Evolutionary conservation across 768 basidiomycete genomes (phyloP).

Genomic region (Mycena capillaripes): DNA sequence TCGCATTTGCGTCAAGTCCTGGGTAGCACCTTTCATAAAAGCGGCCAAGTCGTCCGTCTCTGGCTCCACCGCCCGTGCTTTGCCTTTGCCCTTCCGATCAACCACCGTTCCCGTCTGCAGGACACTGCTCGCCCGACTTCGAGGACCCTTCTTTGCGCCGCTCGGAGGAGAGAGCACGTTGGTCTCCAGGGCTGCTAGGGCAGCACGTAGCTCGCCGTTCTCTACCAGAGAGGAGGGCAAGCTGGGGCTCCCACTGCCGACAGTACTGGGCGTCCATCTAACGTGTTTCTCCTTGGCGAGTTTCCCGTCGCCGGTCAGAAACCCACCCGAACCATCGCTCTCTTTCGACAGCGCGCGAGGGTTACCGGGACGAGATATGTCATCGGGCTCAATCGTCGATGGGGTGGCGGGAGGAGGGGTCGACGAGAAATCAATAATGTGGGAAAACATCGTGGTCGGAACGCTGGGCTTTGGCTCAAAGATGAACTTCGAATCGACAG

Average conservation of each 20-base stretch:
- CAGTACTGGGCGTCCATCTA: slow-evolving; percentile 24
- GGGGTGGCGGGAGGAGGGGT: slow-evolving; percentile 10
- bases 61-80: slow-evolving; percentile 16
- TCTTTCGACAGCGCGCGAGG: background rate
- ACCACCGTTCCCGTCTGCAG: slow-evolving; percentile 13
- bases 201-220: slow-evolving; percentile 1
- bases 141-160: slow-evolving; percentile 13
- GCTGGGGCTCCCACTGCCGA: background rate
- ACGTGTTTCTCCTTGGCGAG: slow-evolving; percentile 27
- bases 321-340: background rate
- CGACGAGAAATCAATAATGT: slow-evolving; percentile 47
- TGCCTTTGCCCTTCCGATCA: slow-evolving; percentile 34
- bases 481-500: slow-evolving; percentile 51
- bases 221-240: slow-evolving; percentile 12
- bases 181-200: slow-evolving; percentile 4
- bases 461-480: slow-evolving; percentile 59
- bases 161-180: background rate
- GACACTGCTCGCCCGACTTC: slow-evolving; percentile 25
- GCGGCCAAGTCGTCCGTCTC: slow-evolving; percentile 24
- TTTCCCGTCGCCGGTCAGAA: slow-evolving; percentile 10
- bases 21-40: slow-evolving; percentile 29
- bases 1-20: slow-evolving; percentile 21
- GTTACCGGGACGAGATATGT: background rate
- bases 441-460: slow-evolving; percentile 52
- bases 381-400: background rate